These are phyloP conservation scores for Naematelia aurantialba DNA, from an alignment of 768 basidiomycete genomes.

Conservation along the genomic window DNA sequence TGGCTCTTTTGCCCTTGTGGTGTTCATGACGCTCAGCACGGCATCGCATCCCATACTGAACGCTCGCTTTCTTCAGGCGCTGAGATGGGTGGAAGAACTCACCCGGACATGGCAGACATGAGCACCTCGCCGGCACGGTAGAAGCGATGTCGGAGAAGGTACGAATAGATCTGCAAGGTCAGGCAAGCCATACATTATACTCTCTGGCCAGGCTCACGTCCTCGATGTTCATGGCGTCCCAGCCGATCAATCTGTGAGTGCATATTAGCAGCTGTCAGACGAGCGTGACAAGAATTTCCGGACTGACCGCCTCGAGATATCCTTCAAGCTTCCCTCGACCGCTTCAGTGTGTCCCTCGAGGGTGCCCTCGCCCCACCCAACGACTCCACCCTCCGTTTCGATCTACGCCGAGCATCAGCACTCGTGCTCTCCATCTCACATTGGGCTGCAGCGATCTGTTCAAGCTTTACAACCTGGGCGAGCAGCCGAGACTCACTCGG, in stretches of 20 bases:
- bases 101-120: slow-evolving; percentile 56
- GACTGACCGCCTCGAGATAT: slow-evolving; percentile 55
- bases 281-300: too few relatives aligned
- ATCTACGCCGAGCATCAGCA: slow-evolving; percentile 33
- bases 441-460: too few relatives aligned
- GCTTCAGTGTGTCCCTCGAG: slow-evolving; percentile 71
- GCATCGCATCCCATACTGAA: background rate
- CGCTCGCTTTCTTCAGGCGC: background rate
- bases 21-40: too few relatives aligned
- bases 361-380: slow-evolving; percentile 73
- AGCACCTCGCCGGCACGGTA: slow-evolving; percentile 69
- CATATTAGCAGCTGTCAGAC: too few relatives aligned
- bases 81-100: slow-evolving; percentile 10
- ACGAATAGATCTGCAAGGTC: slow-evolving; percentile 52
- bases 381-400: slow-evolving; percentile 61
- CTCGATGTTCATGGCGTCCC: slow-evolving; percentile 62
- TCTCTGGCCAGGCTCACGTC: slow-evolving; percentile 55
- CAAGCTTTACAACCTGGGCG: background rate
- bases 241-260: slow-evolving; percentile 59
- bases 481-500: slow-evolving; percentile 46
- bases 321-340: slow-evolving; percentile 63
- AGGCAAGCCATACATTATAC: background rate
- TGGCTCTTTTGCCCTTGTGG: too few relatives aligned
- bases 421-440: too few relatives aligned
- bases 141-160: slow-evolving; percentile 64